Percentiles rank a stretch among this genome's conserved stretches.
Evolutionary conservation across 257 asterid genomes (phyloP).

Genomic region (Solanum habrochaites): DNA sequence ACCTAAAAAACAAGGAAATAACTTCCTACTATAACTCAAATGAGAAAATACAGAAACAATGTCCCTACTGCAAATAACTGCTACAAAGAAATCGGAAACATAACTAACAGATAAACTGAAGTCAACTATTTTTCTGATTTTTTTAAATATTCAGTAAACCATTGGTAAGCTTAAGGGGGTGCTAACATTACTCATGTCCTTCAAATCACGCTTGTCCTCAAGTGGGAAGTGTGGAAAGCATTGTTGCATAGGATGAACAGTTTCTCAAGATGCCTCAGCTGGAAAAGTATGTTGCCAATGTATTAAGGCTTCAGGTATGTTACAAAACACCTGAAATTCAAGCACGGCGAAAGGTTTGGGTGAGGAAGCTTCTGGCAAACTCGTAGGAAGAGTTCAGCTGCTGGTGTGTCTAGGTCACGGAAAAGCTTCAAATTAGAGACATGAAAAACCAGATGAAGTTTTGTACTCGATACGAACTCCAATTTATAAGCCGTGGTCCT

Average conservation of each 20-base stretch:
- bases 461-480: neutral
- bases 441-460: neutral
- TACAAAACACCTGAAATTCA: neutral
- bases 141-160: neutral
- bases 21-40: neutral
- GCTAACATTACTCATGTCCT: neutral
- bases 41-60: neutral
- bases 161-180: neutral
- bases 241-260: neutral
- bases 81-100: neutral
- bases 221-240: neutral
- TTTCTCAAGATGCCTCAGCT: neutral
- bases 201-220: neutral
- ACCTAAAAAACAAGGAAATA: neutral
- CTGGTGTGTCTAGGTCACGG: neutral
- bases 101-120: neutral
- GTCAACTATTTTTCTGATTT: neutral
- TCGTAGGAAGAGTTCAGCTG: neutral
- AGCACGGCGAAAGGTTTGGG: neutral
- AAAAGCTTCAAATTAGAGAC: neutral
- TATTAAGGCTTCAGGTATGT: neutral
- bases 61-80: neutral
- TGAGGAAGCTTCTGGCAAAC: neutral
- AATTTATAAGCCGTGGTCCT: neutral
- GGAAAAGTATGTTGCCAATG: neutral